Percentiles rank a stretch among this genome's conserved stretches.
These are phyloP conservation scores for Eucalyptus leucophloia DNA, from an alignment of 345 rosid genomes.

Conservation along the genomic window DNA sequence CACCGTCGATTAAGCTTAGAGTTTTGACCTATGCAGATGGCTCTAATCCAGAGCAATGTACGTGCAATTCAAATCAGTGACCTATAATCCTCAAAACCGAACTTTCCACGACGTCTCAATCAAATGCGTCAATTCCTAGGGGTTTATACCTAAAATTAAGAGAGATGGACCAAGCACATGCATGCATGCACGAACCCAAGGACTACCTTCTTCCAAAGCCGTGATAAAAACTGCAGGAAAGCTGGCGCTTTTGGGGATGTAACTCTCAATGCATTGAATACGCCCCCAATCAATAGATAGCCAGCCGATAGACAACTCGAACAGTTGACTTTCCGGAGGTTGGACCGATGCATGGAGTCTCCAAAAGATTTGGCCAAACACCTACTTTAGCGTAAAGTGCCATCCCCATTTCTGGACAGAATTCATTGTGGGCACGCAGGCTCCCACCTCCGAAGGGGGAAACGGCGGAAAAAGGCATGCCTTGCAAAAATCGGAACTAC, in stretches of 20 bases:
- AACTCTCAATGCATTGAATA: not conserved
- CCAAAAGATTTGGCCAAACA: not conserved
- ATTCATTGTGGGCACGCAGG: not conserved
- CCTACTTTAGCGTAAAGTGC: not conserved
- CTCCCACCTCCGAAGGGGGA: not conserved
- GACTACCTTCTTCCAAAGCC: not conserved
- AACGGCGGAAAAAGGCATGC: not conserved
- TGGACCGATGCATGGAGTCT: not conserved
- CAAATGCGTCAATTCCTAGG: not conserved
- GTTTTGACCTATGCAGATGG: not conserved
- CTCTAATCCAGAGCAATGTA: not conserved
- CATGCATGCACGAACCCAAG: not conserved
- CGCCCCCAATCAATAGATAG: not conserved
- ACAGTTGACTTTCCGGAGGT: not conserved
- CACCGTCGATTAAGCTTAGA: not conserved
- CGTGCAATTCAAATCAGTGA: not conserved
- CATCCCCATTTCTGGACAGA: not conserved
- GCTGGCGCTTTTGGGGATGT: not conserved
- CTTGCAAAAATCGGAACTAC: not conserved
- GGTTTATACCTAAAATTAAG: not conserved
- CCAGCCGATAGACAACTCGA: not conserved
- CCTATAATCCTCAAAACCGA: not conserved
- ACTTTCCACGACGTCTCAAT: not conserved
- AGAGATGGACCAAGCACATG: not conserved
- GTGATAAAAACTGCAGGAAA: not conserved